Conservation (phyloP, 257 asterid species). For the Solanum sparsipilum region DNA sequence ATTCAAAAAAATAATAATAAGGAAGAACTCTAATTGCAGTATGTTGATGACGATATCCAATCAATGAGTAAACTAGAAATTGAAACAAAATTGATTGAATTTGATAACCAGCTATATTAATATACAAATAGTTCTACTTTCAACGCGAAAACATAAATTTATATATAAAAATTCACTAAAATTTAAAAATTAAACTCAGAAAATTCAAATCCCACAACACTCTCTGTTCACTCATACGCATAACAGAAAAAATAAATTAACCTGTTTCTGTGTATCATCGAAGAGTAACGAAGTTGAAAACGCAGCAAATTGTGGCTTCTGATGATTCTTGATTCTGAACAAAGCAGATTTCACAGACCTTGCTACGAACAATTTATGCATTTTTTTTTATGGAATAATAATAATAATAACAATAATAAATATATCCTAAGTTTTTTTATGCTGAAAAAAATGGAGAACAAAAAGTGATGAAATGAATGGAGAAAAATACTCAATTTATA, state of each 20-base stretch:
- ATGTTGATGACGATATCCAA: background rate
- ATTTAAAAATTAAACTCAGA: background rate
- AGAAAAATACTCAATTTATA: background rate
- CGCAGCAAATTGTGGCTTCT: slow-evolving; percentile 30
- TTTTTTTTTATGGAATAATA: slow-evolving; percentile 6
- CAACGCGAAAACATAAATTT: background rate
- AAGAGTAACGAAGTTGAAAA: slow-evolving; percentile 72
- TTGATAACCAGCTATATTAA: background rate
- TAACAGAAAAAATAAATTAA: background rate
- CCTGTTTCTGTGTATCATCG: slow-evolving; percentile 89
- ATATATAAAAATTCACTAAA: background rate
- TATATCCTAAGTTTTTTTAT: background rate
- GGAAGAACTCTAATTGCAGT: no score
- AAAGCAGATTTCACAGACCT: slow-evolving; percentile 43
- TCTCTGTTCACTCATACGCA: background rate
- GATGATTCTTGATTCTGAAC: slow-evolving; percentile 13
- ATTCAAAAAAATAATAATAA: no score
- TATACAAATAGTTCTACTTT: background rate
- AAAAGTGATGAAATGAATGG: background rate
- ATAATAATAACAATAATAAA: background rate
- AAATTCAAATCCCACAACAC: background rate
- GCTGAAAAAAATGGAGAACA: background rate
- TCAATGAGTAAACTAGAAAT: background rate
- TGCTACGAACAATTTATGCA: slow-evolving; percentile 52
- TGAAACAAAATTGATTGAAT: background rate